Conservation (phyloP, 768 basidiomycete species). For the Artomyces pyxidatus region DNA sequence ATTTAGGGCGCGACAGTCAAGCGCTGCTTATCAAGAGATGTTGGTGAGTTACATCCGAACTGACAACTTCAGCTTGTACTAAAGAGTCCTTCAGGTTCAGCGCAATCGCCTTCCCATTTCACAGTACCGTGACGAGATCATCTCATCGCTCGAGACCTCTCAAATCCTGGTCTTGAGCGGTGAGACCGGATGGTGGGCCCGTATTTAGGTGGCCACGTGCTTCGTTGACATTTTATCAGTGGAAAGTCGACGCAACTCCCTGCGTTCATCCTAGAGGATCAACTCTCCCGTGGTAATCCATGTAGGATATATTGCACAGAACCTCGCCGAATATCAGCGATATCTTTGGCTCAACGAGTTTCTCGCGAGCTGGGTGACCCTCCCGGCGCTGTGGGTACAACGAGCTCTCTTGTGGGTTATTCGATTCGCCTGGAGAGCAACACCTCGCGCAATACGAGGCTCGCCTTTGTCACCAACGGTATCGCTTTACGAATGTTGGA, state of each 20-base stretch:
- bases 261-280: constrained; percentile 86
- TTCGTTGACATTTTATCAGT: constrained; percentile 29
- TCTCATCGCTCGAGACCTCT: constrained; percentile 56
- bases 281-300: constrained; percentile 65
- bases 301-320: constrained; percentile 96
- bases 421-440: constrained; percentile 90
- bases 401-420: constrained; percentile 81
- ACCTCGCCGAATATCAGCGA: constrained; percentile 91
- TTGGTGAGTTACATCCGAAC: constrained; percentile 45
- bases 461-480: constrained; percentile 88
- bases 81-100: constrained; percentile 40
- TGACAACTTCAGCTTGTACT: background rate
- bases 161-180: constrained; percentile 87
- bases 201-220: constrained; percentile 3
- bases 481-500: constrained; percentile 98
- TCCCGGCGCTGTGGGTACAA: constrained; percentile 67
- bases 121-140: constrained; percentile 64
- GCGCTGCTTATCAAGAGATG: constrained; percentile 77
- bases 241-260: constrained; percentile 98
- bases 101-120: constrained; percentile 84
- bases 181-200: constrained; percentile 61
- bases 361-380: constrained; percentile 88
- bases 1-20: constrained; percentile 55
- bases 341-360: constrained; percentile 92
- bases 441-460: constrained; percentile 65